Evolutionary conservation across 306 rosid species (phyloP).

Genomic region (Prunus davidiana): DNA sequence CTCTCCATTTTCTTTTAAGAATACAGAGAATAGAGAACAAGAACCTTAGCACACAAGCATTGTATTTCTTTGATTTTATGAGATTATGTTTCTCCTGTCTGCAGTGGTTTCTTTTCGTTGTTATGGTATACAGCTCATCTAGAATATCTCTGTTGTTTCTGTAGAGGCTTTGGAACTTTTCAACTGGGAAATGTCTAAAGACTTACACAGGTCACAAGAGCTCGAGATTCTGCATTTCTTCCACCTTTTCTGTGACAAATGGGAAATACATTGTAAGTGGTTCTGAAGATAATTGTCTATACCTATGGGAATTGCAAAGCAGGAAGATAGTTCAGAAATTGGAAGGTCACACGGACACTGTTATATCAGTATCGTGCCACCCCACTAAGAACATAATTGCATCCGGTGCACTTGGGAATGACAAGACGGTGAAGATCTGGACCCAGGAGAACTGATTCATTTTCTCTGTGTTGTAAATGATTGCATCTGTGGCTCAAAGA

Average conservation of each 20-base stretch:
- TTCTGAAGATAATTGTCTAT: conserved; percentile 79
- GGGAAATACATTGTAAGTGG: conserved; percentile 91
- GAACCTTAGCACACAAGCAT: not conserved
- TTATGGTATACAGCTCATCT: conserved; percentile 5
- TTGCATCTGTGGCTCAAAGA: conserved; percentile 1
- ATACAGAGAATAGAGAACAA: not conserved
- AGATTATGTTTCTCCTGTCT: not conserved
- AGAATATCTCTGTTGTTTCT: conserved; percentile 6
- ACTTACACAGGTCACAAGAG: conserved; percentile 78
- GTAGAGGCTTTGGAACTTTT: conserved; percentile 95
- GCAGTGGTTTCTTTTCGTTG: conserved; percentile 4
- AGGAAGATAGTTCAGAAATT: conserved; percentile 79
- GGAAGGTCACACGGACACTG: conserved; percentile 93
- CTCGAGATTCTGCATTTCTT: conserved; percentile 80
- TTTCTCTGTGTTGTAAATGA: not conserved
- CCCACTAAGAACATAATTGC: conserved; percentile 89
- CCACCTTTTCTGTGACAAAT: conserved; percentile 77
- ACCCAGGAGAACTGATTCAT: conserved; percentile 56
- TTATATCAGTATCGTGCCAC: conserved; percentile 85
- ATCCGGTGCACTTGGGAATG: conserved; percentile 91
- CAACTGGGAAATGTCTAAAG: conserved; percentile 88
- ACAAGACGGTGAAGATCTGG: conserved; percentile 92
- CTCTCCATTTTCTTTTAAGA: not conserved
- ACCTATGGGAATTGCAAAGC: conserved; percentile 85
- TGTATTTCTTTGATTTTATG: not conserved